A percentile compares a stretch with the other conserved stretches of the same genome.
These are phyloP conservation scores for Picea glauca DNA, from an alignment of 75 land plant species.

Conservation along the genomic window DNA sequence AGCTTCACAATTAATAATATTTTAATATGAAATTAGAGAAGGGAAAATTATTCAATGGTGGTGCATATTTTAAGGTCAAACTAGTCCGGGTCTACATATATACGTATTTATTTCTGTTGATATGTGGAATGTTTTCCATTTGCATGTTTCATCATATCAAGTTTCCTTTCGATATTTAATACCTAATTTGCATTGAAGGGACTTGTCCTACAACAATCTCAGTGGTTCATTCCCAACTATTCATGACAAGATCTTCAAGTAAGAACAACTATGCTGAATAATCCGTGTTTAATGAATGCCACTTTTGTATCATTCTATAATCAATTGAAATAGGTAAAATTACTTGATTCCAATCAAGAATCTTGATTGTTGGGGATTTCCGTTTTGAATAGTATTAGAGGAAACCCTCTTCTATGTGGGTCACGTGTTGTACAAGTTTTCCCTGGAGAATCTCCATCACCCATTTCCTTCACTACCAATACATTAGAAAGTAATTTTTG, in stretches of 20 bases:
- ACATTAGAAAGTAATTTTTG: slow-evolving; percentile 36
- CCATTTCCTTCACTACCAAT: slow-evolving; percentile 46
- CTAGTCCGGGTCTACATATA: too few species aligned
- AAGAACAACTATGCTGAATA: not conserved
- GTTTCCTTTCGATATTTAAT: not conserved
- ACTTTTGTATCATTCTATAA: not conserved
- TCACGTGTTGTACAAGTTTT: slow-evolving; percentile 52
- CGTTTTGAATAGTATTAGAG: slow-evolving; percentile 29
- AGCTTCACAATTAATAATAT: too few species aligned
- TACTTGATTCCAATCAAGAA: not conserved
- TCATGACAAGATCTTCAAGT: slow-evolving; percentile 53
- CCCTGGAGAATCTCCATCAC: slow-evolving; percentile 46
- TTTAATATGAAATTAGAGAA: too few species aligned
- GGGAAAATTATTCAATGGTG: too few species aligned
- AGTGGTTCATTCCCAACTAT: slow-evolving; percentile 55
- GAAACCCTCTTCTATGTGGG: slow-evolving; percentile 59
- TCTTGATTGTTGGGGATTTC: not conserved
- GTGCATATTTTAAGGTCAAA: too few species aligned
- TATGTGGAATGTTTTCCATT: too few species aligned
- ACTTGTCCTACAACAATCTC: slow-evolving; percentile 62
- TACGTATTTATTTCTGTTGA: too few species aligned
- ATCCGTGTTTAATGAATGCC: not conserved
- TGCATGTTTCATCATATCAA: not conserved
- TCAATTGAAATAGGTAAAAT: not conserved
- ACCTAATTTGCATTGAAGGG: slow-evolving; percentile 21